phyloP scores from a whole-genome alignment of 2,329 filamentous ascomycete species.

The Penicillium verrucosum region DNA sequence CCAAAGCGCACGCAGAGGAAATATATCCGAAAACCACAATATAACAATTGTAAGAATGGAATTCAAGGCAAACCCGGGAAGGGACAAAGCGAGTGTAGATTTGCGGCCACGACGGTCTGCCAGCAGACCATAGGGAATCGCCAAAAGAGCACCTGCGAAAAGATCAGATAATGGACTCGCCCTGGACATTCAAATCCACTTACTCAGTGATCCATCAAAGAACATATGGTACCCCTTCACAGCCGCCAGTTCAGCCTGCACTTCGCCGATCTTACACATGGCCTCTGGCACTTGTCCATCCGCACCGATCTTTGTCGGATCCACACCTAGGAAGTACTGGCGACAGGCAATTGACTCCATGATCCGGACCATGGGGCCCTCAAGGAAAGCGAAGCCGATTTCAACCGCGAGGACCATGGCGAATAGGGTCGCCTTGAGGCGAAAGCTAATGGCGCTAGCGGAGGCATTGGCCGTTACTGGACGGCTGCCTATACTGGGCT shows the following conservation, averaged over 20 bases:
- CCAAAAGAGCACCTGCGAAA: conserved; percentile 44
- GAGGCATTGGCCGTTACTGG: conserved; percentile 9
- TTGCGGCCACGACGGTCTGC: conserved; percentile 50
- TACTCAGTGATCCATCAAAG: conserved; percentile 45
- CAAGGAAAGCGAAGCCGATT: conserved; percentile 44
- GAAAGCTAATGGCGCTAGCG: conserved; percentile 31
- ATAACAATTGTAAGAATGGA: conserved; percentile 33
- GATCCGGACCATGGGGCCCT: conserved; percentile 48
- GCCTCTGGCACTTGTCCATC: conserved; percentile 46
- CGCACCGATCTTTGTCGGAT: conserved; percentile 43
- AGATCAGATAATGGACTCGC: conserved; percentile 1
- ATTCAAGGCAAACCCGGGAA: conserved; percentile 43
- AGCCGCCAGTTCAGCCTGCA: conserved; percentile 50
- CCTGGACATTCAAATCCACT: conserved; percentile 3
- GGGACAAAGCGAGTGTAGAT: conserved; percentile 41
- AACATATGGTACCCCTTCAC: conserved; percentile 52
- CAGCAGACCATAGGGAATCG: conserved; percentile 50
- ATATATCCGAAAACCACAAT: conserved; percentile 37
- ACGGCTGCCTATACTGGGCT: neutral
- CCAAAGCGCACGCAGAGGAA: conserved; percentile 50
- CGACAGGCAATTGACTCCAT: conserved; percentile 51
- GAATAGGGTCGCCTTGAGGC: conserved; percentile 43
- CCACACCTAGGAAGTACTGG: conserved; percentile 42
- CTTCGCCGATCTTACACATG: conserved; percentile 49
- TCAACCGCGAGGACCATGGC: conserved; percentile 45